Conservation (phyloP, 176 grass and related monocot species). For the Hyparrhenia diplandra region DNA sequence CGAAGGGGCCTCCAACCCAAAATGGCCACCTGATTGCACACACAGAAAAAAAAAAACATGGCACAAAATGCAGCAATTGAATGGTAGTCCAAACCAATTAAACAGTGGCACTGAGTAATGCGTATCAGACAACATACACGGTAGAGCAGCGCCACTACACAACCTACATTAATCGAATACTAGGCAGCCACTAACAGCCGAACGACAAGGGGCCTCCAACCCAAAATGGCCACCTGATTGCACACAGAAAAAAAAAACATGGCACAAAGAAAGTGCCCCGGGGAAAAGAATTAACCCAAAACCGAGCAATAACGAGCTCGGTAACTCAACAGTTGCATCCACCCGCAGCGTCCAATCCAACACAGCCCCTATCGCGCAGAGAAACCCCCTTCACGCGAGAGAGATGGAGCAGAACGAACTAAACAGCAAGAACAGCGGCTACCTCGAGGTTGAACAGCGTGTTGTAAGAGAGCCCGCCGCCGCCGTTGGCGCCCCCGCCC, state of each 20-base stretch:
- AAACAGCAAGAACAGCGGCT: not conserved
- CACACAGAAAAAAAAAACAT: not conserved
- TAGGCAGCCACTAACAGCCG: no score
- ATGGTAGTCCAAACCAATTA: no score
- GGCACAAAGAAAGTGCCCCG: not conserved
- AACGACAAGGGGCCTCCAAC: not conserved
- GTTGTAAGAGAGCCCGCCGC: constrained; percentile 62
- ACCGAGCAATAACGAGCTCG: not conserved
- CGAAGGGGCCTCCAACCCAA: no score
- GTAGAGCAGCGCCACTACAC: no score
- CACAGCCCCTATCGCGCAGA: not conserved
- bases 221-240: not conserved
- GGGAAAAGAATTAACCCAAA: constrained; percentile 9
- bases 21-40: no score
- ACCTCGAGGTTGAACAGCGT: constrained; percentile 95
- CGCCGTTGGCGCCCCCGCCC: constrained; percentile 55
- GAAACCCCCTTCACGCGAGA: not conserved
- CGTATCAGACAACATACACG: no score
- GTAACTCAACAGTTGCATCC: not conserved
- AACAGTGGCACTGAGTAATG: no score
- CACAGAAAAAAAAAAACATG: no score
- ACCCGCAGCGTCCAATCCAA: not conserved
- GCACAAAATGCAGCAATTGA: no score
- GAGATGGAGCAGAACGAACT: not conserved
- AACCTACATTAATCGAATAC: no score